These are phyloP conservation scores for Cyberlindnera samutprakarnensis DNA, from an alignment of 805 yeast genomes.

Conservation along the genomic window DNA sequence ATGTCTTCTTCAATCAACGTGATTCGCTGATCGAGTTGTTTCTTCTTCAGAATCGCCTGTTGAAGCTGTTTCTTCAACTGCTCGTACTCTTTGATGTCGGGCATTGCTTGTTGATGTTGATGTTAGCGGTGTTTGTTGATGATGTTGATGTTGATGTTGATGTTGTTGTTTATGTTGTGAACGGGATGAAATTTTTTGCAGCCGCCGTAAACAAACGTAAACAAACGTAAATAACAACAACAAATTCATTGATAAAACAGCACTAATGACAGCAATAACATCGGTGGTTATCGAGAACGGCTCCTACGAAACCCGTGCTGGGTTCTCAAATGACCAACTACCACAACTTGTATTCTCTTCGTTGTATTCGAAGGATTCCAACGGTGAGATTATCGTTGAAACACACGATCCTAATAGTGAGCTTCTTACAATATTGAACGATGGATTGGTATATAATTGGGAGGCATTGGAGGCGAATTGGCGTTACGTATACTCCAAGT, in stretches of 20 bases:
- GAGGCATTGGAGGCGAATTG: conserved; percentile 62
- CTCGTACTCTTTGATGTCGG: conserved; percentile 44
- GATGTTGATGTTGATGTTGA: not conserved
- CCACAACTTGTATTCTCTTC: conserved; percentile 56
- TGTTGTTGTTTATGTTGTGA: not conserved
- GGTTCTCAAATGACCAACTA: conserved; percentile 55
- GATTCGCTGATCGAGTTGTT: conserved; percentile 55
- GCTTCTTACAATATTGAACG: conserved; percentile 49
- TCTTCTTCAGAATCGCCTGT: conserved; percentile 52
- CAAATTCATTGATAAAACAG: not conserved
- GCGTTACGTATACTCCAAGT: conserved; percentile 51
- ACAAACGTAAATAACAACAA: not conserved
- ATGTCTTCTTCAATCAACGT: conserved; percentile 67
- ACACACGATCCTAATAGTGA: conserved; percentile 17
- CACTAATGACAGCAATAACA: conserved; percentile 30
- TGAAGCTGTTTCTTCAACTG: conserved; percentile 59
- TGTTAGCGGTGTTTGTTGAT: not conserved
- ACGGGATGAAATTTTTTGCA: too few relatives aligned
- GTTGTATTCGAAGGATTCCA: conserved; percentile 35
- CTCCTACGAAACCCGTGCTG: conserved; percentile 57
- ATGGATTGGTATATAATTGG: conserved; percentile 66
- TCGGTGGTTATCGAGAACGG: conserved; percentile 69
- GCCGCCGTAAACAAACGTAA: too few relatives aligned
- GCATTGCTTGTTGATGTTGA: conserved; percentile 2
- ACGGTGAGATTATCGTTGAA: conserved; percentile 29